Evolutionary conservation across 83 land plant genomes (phyloP).

Genomic region (Picea engelmannii): DNA sequence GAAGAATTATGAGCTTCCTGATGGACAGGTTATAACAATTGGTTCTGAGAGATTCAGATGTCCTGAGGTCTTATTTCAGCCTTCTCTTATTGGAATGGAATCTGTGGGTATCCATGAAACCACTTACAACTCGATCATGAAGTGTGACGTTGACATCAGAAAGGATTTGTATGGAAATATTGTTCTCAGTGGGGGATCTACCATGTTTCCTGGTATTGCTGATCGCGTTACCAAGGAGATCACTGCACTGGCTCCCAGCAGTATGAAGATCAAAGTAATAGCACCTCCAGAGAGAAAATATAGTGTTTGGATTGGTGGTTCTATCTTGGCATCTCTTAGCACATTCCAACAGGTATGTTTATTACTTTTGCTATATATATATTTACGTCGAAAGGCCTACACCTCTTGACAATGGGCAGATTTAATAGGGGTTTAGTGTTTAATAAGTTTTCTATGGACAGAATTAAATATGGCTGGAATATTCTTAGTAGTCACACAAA

Average conservation of each 20-base stretch:
- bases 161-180: slow-evolving; percentile 61
- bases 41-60: slow-evolving; percentile 10
- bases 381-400: too few species aligned
- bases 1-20: slow-evolving; percentile 40
- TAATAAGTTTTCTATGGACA: too few species aligned
- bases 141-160: slow-evolving; percentile 68
- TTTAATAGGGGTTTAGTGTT: too few species aligned
- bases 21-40: slow-evolving; percentile 14
- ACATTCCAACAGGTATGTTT: slow-evolving; percentile 46
- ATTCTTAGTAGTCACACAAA: too few species aligned
- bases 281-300: slow-evolving; percentile 80
- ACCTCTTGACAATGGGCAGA: too few species aligned
- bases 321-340: slow-evolving; percentile 35
- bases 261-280: too few species aligned
- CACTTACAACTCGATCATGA: slow-evolving; percentile 71
- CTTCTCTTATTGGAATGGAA: slow-evolving; percentile 58
- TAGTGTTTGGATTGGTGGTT: slow-evolving; percentile 59
- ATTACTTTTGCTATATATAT: too few species aligned
- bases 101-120: slow-evolving; percentile 65
- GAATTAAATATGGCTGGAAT: too few species aligned
- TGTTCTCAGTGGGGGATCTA: slow-evolving; percentile 70
- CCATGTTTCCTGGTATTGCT: slow-evolving; percentile 74
- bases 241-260: slow-evolving; percentile 63
- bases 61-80: slow-evolving; percentile 1
- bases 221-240: slow-evolving; percentile 77